Conservation (phyloP, 78 protist genomes). For the Thecamonas trahens region DNA sequence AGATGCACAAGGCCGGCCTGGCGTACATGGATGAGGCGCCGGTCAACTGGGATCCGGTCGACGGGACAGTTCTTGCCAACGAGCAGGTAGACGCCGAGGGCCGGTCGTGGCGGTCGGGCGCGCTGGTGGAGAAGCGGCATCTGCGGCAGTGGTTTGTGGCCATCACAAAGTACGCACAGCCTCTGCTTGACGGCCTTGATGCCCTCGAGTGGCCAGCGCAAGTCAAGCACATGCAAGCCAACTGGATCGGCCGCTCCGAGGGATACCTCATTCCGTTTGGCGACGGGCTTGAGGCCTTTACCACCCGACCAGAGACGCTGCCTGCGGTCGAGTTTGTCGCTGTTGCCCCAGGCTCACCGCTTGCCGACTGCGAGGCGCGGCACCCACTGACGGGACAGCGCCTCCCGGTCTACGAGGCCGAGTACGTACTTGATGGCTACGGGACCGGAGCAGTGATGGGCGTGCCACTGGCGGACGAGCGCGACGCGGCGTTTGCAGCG, state of each 20-base stretch:
- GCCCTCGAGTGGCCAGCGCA: conserved; percentile 65
- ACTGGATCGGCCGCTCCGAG: conserved; percentile 78
- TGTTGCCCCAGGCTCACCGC: conserved; percentile 19
- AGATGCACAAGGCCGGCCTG: conserved; percentile 52
- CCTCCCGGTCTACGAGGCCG: conserved; percentile 57
- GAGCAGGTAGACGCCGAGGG: conserved; percentile 82
- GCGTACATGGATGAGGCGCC: conserved; percentile 60
- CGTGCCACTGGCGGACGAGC: conserved; percentile 83
- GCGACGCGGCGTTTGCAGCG: conserved; percentile 72
- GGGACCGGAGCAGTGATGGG: conserved; percentile 87
- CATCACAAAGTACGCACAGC: conserved; percentile 52
- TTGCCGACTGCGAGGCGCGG: not conserved
- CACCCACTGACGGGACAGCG: conserved; percentile 17
- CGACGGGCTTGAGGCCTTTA: conserved; percentile 42
- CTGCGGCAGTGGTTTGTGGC: conserved; percentile 74
- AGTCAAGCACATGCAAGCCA: conserved; percentile 72
- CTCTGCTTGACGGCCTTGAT: conserved; percentile 48
- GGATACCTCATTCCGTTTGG: conserved; percentile 50
- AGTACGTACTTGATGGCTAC: conserved; percentile 58
- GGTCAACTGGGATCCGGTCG: conserved; percentile 87
- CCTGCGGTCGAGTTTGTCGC: conserved; percentile 64
- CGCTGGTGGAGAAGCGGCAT: conserved; percentile 55
- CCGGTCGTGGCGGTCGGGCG: conserved; percentile 82
- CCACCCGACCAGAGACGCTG: conserved; percentile 81
- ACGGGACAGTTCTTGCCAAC: conserved; percentile 86